These are phyloP conservation scores for Trichosporon asahii DNA, from an alignment of 1,284 basidiomycete species.

Conservation along the genomic window DNA sequence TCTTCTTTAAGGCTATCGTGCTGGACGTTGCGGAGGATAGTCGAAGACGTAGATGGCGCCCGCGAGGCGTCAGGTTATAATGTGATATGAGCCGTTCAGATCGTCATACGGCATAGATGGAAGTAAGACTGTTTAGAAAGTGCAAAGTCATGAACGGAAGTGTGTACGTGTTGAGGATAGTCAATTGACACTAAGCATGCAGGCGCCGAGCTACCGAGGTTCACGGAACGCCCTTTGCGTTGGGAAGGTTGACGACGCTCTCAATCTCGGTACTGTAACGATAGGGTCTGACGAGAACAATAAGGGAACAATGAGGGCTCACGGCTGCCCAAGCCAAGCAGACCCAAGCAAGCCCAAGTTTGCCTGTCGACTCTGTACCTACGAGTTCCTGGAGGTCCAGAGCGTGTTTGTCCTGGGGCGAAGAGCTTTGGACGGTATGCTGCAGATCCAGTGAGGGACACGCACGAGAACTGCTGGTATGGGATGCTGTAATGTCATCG, in stretches of 20 bases:
- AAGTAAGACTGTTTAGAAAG: not conserved
- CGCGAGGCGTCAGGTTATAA: not conserved
- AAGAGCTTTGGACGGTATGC: not conserved
- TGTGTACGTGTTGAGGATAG: constrained; percentile 6
- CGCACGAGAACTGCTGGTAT: not conserved
- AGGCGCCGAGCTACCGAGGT: constrained; percentile 7
- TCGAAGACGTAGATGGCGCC: not conserved
- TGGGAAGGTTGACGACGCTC: constrained; percentile 4
- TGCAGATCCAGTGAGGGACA: not conserved
- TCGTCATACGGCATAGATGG: not conserved
- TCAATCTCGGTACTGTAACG: not conserved
- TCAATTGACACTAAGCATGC: constrained; percentile 5
- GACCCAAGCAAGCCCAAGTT: not conserved
- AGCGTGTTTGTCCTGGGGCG: not conserved
- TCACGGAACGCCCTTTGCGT: not conserved
- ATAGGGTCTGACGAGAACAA: constrained; percentile 2
- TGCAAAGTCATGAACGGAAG: not conserved
- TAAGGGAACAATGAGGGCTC: not conserved
- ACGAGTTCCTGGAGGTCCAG: not conserved
- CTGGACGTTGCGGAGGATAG: not conserved
- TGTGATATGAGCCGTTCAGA: not conserved
- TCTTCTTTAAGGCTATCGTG: not conserved
- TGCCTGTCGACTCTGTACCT: not conserved
- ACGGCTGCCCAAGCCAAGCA: not conserved
- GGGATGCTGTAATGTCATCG: constrained; percentile 4